These are phyloP conservation scores for Paxillus involutus DNA, from an alignment of 768 basidiomycete species.

Conservation along the genomic window DNA sequence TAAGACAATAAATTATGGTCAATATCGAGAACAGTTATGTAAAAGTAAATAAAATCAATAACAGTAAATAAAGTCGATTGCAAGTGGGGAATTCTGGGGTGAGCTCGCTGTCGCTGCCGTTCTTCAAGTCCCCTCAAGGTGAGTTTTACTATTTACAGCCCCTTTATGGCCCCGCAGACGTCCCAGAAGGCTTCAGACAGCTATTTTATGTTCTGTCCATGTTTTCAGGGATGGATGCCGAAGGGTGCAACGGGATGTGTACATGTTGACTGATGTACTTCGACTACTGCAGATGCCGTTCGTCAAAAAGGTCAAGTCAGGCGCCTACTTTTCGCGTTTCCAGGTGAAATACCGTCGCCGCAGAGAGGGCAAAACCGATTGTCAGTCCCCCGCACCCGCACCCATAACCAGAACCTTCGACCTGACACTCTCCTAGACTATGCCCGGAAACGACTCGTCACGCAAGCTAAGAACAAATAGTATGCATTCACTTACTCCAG, in stretches of 20 bases:
- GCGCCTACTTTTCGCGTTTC: slow-evolving; percentile 97
- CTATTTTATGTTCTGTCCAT: neutral
- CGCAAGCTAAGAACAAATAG: slow-evolving; percentile 99
- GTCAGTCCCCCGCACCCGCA: slow-evolving; percentile 42
- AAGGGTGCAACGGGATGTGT: slow-evolving; percentile 26
- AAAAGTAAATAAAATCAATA: slow-evolving; percentile 26
- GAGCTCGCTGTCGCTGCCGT: slow-evolving; percentile 29
- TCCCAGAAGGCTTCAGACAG: neutral
- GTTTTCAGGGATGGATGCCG: slow-evolving; percentile 31
- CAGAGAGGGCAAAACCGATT: slow-evolving; percentile 99
- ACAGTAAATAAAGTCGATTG: slow-evolving; percentile 23
- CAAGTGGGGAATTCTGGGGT: neutral
- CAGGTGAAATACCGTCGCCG: slow-evolving; percentile 98
- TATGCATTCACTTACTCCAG: slow-evolving; percentile 33
- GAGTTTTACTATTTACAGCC: slow-evolving; percentile 15
- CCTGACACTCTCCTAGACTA: slow-evolving; percentile 63
- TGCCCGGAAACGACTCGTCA: slow-evolving; percentile 93
- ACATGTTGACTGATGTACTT: slow-evolving; percentile 14
- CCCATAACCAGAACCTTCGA: neutral
- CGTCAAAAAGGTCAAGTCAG: slow-evolving; percentile 95
- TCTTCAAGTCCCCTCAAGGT: slow-evolving; percentile 41
- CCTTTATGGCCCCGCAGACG: neutral
- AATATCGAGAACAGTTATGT: slow-evolving; percentile 4
- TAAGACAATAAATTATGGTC: slow-evolving; percentile 6
- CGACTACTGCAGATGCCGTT: slow-evolving; percentile 73